These are phyloP conservation scores for Nitzschia inconspicua DNA, from an alignment of 108 stramenopile genomes.

Conservation along the genomic window DNA sequence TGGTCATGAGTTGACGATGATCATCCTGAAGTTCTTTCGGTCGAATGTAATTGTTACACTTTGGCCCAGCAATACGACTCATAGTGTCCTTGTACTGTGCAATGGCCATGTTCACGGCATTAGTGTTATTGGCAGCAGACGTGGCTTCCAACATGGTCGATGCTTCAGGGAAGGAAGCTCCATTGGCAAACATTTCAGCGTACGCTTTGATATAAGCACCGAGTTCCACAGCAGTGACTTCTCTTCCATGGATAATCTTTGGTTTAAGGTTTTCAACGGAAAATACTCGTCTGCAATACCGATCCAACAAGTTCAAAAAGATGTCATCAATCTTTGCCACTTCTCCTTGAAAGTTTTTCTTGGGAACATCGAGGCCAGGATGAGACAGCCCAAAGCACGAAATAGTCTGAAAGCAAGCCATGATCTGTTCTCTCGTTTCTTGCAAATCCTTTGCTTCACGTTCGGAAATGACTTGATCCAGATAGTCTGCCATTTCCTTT, in stretches of 20 bases:
- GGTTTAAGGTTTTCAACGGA: conserved; percentile 54
- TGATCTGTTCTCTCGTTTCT: conserved; percentile 93
- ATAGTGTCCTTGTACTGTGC: conserved; percentile 81
- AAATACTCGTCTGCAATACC: conserved; percentile 89
- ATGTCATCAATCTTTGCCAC: conserved; percentile 72
- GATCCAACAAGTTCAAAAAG: conserved; percentile 85
- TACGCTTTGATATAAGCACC: conserved; percentile 90
- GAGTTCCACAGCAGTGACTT: conserved; percentile 90
- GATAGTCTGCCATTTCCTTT: conserved; percentile 84
- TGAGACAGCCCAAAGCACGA: conserved; percentile 92
- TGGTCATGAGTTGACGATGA: conserved; percentile 45
- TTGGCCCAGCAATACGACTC: conserved; percentile 85
- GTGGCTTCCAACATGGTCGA: conserved; percentile 97
- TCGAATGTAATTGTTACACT: conserved; percentile 62
- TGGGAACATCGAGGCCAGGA: conserved; percentile 93
- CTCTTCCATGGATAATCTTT: conserved; percentile 85
- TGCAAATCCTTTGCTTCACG: conserved; percentile 88
- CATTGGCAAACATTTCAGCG: conserved; percentile 88
- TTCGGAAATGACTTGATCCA: conserved; percentile 72
- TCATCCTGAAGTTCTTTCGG: conserved; percentile 73
- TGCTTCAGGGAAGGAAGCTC: conserved; percentile 92
- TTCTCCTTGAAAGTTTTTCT: conserved; percentile 91
- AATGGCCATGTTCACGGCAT: conserved; percentile 80
- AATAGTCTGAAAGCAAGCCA: conserved; percentile 87
- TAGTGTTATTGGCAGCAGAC: conserved; percentile 91